Evolutionary conservation across 495 filamentous ascomycete species (phyloP).

Genomic region (Apodospora peruviana): DNA sequence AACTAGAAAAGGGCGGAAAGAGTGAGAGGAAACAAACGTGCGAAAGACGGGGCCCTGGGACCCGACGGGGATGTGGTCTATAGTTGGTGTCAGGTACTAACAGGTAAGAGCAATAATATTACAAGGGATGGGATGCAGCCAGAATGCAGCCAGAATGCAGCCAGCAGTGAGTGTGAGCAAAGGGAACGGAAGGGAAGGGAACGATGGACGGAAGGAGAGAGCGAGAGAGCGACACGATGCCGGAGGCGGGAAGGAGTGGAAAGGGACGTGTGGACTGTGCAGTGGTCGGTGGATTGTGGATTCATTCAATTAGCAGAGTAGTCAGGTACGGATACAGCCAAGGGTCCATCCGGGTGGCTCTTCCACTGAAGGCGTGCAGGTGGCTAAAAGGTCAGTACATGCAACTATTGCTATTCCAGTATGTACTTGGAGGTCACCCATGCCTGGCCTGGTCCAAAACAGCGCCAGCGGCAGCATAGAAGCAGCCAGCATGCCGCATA

Average conservation of each 20-base stretch:
- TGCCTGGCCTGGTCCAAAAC: too few relatives aligned
- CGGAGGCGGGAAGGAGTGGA: slow-evolving; percentile 10
- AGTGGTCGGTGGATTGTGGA: not conserved
- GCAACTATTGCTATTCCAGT: too few relatives aligned
- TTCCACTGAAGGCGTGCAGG: too few relatives aligned
- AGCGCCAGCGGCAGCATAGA: too few relatives aligned
- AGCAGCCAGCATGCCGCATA: too few relatives aligned
- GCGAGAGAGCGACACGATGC: slow-evolving; percentile 6
- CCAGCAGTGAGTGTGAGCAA: not conserved
- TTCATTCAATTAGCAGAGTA: not conserved
- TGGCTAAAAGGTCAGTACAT: too few relatives aligned
- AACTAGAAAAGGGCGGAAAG: slow-evolving; percentile 8
- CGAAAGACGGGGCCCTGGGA: not conserved
- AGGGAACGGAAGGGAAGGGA: slow-evolving; percentile 4
- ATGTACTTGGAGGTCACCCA: too few relatives aligned
- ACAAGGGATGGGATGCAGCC: slow-evolving; percentile 4
- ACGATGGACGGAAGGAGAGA: not conserved
- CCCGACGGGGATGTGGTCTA: not conserved
- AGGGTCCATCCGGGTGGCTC: too few relatives aligned
- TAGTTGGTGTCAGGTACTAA: not conserved
- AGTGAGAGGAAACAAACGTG: slow-evolving; percentile 11
- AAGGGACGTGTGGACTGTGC: not conserved
- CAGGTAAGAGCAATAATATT: not conserved
- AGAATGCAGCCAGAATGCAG: not conserved
- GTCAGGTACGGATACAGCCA: too few relatives aligned